Base-by-base conservation (phyloP, 768 basidiomycete species). In the Harrya chromipes region DNA sequence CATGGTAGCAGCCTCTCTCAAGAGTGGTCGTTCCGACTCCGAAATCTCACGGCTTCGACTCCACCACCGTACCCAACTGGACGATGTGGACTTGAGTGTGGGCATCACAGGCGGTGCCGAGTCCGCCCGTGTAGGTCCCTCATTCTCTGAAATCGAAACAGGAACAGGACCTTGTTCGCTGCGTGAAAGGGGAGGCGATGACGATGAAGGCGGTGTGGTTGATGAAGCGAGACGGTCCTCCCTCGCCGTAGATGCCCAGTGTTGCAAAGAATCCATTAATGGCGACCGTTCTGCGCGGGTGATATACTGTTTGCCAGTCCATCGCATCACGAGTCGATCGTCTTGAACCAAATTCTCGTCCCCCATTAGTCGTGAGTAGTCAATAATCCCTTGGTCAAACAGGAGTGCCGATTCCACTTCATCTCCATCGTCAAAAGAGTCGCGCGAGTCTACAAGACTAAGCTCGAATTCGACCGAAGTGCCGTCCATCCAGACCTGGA, bases 1-100 rank as follows among this genome's bases (percentile, higher is more conserved):
- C 4, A 66, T 13, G 33, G 67, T 65, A 26, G 54, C 47, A 16
- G 61, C 47, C 17, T 49, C 58, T 39, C 69, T 59, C 34, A 66
- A 42, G 31, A 50, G 2, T 6, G 68, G 60, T 13, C 55, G 52
- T 39, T 67, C 59, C 23, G 55, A 52, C 10, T 50, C 39, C 7
- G 45, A 37, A 45, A 67, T 73, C 46, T 68, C 70, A 47, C 74
- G 68, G 66, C 81, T 84, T 17, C 87, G 74, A 52, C 79, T 83
- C 90, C 88, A 94, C 91, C 90, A 92, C 34, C 82, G 78, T 33
- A 80, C 80, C 90, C 89, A 92, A n/a, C 83, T 84, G 1, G 80
- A 77, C 13, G 82, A 81, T 0, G 78, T 77, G 4, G 80, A 67
- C 47, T 71, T 77, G 57, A 75, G 74, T 4, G 49, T 17, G 31